Evolutionary conservation across 441 rosid species (phyloP), one percentile per base, ranked within the genome.

Genomic region (Iberis amara): DNA sequence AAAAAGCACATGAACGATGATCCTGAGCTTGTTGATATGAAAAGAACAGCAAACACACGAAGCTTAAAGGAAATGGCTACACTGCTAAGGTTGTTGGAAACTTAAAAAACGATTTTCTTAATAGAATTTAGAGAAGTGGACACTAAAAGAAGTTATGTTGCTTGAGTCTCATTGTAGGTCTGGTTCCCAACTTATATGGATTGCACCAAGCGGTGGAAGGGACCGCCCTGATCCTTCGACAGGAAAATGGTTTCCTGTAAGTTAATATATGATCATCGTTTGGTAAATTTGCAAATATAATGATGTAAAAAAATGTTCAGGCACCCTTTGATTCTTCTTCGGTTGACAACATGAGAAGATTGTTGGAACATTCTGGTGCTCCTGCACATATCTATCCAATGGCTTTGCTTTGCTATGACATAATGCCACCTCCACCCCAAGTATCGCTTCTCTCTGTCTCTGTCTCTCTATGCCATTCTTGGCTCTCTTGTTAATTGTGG

Each of bases 201-300:
- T 92, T 66, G 88, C 98, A 36, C 96, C 98, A 50, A 92, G 96
- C 57, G 98, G 98, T 61, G 98, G 98, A 48, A 84, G 96, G 61
- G 98, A 92, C 69, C 96, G 96, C 8, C 98, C 96, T 10, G 77
- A 92, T 82, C 79, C 87, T 54, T 56, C 46, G 21, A 80, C 96
- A 21, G 80, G 70, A 66, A 92, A 88, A 67, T 88, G 95, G 92
- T 58, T 53, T 73, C 96, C 96, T 26, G 96, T 92, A 73, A 78
- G 95, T 73, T n/a, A n/a, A n/a, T n/a, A n/a, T n/a, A n/a, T n/a
- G n/a, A n/a, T n/a, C n/a, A n/a, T n/a, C n/a, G n/a, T n/a, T n/a
- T n/a, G n/a, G n/a, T n/a, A n/a, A n/a, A n/a, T n/a, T n/a, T n/a
- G n/a, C n/a, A n/a, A n/a, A n/a, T n/a, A n/a, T n/a, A n/a, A n/a